Base-by-base conservation (phyloP, 2,329 filamentous ascomycete species). In the Calonectria pteridis region DNA sequence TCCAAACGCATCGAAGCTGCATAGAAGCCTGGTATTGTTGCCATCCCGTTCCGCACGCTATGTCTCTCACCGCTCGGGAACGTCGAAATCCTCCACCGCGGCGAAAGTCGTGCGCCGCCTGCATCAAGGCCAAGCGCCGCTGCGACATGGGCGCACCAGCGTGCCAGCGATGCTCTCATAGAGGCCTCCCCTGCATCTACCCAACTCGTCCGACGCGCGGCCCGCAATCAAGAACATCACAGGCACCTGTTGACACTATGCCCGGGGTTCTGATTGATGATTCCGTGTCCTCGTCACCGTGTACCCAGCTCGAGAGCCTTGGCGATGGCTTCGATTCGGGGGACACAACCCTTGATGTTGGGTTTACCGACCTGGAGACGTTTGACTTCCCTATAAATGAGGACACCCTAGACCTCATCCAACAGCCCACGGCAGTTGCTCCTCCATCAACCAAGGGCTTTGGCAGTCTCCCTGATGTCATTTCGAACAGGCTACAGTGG, bases 101-200 rank as follows among this genome's bases (percentile, higher is more conserved):
- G 70, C 88, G 89, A 59, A 92, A 91, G 81, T 89, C 91, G 4
- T 92, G 90, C 77, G 83, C 86, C 4, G 86, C 87, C 31, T 92
- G 91, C 82, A 90, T 87, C 62, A 88, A 86, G 77, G 86, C 90
- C 29, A 92, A 92, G 80, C 86, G 90, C 18, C 88, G 88, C 62
- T 92, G 91, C 79, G 88, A 90, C 75, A 86, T 89, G 46, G 85
- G 84, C 23, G 79, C 86, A 18, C 90, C 90, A 2, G 79, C 85
- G 16, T 93, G 91, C 76, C 81, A 86, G 20, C 86, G 91, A 53
- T 92, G 91, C 78, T 79, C 82, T 0, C 86, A 87, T 70, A 86
- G 89, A 33, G 81, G 83, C 2, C 80, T 91, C 1, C 64, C 79
- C 0, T 92, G 91, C 80, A 78, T 84, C 6, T 91, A 91, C 73